These are phyloP conservation scores for Exserohilum turcica DNA, from an alignment of 2,329 filamentous ascomycete genomes.

Conservation along the genomic window DNA sequence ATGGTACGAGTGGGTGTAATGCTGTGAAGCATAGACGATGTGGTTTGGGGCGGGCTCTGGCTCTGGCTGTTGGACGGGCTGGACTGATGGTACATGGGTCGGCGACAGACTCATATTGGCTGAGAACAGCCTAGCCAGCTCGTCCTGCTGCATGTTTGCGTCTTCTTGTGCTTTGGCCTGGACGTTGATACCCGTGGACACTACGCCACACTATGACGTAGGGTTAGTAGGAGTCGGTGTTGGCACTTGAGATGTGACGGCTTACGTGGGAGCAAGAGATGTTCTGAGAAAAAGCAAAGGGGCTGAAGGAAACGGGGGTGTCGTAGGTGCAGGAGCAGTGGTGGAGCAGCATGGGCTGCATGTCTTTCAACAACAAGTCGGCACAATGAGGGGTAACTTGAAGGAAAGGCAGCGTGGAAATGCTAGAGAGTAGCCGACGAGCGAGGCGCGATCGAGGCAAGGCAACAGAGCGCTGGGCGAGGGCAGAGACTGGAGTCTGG, in stretches of 20 bases:
- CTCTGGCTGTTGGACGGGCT: conserved; percentile 38
- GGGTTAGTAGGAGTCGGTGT: conserved; percentile 31
- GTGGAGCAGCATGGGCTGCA: conserved; percentile 48
- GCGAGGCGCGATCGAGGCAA: conserved; percentile 24
- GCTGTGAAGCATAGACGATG: conserved; percentile 77
- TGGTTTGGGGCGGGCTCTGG: conserved; percentile 45
- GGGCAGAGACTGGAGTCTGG: conserved; percentile 13
- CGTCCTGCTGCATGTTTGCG: conserved; percentile 70
- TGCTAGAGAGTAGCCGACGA: conserved; percentile 25
- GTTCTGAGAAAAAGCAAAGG: conserved; percentile 52
- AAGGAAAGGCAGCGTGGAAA: neutral
- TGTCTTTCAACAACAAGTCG: conserved; percentile 26
- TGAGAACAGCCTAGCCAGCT: conserved; percentile 79
- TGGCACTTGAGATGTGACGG: conserved; percentile 15
- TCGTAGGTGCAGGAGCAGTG: conserved; percentile 48
- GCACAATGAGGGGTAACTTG: conserved; percentile 6
- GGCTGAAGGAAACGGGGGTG: conserved; percentile 49
- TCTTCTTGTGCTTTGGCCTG: conserved; percentile 37
- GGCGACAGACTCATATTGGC: conserved; percentile 70
- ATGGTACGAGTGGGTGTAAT: conserved; percentile 83
- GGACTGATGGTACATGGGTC: conserved; percentile 47
- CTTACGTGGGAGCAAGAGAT: conserved; percentile 55
- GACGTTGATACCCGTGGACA: conserved; percentile 52
- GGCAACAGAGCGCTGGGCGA: conserved; percentile 18
- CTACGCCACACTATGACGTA: conserved; percentile 53